These are phyloP conservation scores for Heterobasidion irregulare DNA, from an alignment of 1,284 basidiomycete species.

Conservation along the genomic window DNA sequence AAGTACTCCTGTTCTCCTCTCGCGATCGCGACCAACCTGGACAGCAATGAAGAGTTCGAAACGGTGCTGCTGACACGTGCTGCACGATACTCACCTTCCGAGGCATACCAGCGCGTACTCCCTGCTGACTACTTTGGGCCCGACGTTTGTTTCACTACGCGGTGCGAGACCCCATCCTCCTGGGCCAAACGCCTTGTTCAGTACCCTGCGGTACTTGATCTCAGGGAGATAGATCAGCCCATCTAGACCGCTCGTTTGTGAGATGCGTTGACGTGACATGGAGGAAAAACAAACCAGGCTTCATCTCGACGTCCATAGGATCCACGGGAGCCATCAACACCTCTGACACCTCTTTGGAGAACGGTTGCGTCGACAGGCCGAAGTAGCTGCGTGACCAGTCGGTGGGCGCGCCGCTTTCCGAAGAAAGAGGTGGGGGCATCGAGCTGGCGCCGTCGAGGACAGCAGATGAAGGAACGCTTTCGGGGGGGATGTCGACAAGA, in stretches of 20 bases:
- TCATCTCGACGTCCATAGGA: conserved; percentile 83
- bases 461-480: conserved; percentile 20
- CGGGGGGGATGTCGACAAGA: neutral
- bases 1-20: conserved; percentile 98
- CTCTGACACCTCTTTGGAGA: conserved; percentile 69
- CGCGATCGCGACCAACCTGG: conserved; percentile 83
- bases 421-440: neutral
- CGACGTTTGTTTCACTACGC: conserved; percentile 87
- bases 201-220: conserved; percentile 93
- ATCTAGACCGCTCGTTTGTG: conserved; percentile 39
- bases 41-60: neutral
- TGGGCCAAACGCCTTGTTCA: conserved; percentile 94
- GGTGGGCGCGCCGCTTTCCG: conserved; percentile 19
- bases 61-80: neutral
- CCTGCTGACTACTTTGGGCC: conserved; percentile 81
- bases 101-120: conserved; percentile 95
- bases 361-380: conserved; percentile 76
- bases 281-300: conserved; percentile 63
- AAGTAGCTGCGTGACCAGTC: conserved; percentile 90
- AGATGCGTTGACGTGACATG: neutral
- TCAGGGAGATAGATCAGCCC: conserved; percentile 95
- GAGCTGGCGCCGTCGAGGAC: conserved; percentile 4
- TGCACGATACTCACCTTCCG: conserved; percentile 54
- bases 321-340: conserved; percentile 73
- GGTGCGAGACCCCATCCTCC: conserved; percentile 97